These are phyloP conservation scores for Parmales sp. DNA, from an alignment of 108 stramenopile genomes.

Conservation along the genomic window DNA sequence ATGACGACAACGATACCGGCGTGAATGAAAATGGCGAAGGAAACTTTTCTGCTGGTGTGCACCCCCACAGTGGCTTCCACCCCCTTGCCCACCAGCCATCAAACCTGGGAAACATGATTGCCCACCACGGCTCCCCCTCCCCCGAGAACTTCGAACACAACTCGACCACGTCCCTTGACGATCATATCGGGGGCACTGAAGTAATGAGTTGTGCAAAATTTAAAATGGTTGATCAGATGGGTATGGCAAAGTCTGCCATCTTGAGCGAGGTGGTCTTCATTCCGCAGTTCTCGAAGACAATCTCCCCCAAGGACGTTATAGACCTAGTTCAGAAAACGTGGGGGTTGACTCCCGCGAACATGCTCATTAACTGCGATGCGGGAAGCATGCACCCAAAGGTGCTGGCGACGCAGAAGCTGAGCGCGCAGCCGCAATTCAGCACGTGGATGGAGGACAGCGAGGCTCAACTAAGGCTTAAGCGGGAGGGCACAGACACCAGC, in stretches of 20 bases:
- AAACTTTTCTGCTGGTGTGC: too few relatives aligned
- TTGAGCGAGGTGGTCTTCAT: not conserved
- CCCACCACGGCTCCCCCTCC: too few relatives aligned
- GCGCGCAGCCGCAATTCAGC: not conserved
- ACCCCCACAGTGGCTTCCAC: too few relatives aligned
- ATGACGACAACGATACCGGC: too few relatives aligned
- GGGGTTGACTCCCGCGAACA: not conserved
- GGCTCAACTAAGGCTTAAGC: conserved; percentile 3
- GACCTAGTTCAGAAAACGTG: not conserved
- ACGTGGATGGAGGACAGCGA: conserved; percentile 1
- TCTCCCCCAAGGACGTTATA: not conserved
- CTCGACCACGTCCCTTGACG: too few relatives aligned
- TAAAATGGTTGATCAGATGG: not conserved
- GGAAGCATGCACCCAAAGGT: conserved; percentile 5
- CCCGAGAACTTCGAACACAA: too few relatives aligned
- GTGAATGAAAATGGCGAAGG: too few relatives aligned
- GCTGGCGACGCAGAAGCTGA: conserved; percentile 4
- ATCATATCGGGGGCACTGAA: not conserved
- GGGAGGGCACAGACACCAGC: too few relatives aligned
- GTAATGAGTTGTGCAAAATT: not conserved
- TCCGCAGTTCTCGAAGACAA: not conserved
- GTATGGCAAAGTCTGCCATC: not conserved
- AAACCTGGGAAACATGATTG: too few relatives aligned
- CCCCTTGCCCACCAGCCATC: too few relatives aligned
- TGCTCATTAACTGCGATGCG: conserved; percentile 1